Percentiles rank a stretch among this genome's conserved stretches.
Evolutionary conservation across 495 filamentous ascomycete genomes (phyloP).

Genomic region (Cenococcum geophilum): DNA sequence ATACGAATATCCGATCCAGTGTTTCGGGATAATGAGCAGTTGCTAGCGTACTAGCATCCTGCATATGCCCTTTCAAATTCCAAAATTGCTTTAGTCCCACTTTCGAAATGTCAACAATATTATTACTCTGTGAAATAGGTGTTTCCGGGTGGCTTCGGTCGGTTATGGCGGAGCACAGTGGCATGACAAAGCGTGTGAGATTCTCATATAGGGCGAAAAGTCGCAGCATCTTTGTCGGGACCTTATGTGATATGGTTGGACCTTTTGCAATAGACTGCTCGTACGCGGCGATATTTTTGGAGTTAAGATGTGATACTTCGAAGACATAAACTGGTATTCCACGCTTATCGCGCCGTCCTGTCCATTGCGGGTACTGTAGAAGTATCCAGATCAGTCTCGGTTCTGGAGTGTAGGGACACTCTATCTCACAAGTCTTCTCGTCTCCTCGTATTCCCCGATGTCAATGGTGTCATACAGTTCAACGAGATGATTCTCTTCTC

Average conservation of each 20-base stretch:
- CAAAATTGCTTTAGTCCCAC: conserved; percentile 88
- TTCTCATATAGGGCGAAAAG: conserved; percentile 88
- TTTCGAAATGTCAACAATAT: conserved; percentile 80
- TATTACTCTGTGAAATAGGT: conserved; percentile 78
- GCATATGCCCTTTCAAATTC: conserved; percentile 87
- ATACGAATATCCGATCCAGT: conserved; percentile 74
- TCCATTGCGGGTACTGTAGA: conserved; percentile 83
- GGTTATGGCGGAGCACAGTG: conserved; percentile 63
- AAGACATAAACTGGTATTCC: conserved; percentile 88
- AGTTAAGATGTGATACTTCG: conserved; percentile 73
- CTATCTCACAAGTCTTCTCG: conserved; percentile 61
- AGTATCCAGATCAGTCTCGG: conserved; percentile 13
- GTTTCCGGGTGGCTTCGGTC: conserved; percentile 64
- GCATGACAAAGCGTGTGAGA: conserved; percentile 78
- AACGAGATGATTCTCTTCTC: conserved; percentile 59
- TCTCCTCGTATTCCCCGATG: conserved; percentile 71
- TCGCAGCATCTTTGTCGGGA: conserved; percentile 58
- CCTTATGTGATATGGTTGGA: conserved; percentile 43
- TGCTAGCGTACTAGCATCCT: conserved; percentile 77
- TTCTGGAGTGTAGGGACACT: not conserved
- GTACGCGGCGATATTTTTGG: conserved; percentile 72
- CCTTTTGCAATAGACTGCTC: conserved; percentile 53
- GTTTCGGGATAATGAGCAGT: conserved; percentile 92
- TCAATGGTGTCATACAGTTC: conserved; percentile 47
- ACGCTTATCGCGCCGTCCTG: conserved; percentile 75